Evolutionary conservation across 441 rosid species (phyloP), one percentile per base, ranked within the genome.

Genomic region (Brassica balearica): DNA sequence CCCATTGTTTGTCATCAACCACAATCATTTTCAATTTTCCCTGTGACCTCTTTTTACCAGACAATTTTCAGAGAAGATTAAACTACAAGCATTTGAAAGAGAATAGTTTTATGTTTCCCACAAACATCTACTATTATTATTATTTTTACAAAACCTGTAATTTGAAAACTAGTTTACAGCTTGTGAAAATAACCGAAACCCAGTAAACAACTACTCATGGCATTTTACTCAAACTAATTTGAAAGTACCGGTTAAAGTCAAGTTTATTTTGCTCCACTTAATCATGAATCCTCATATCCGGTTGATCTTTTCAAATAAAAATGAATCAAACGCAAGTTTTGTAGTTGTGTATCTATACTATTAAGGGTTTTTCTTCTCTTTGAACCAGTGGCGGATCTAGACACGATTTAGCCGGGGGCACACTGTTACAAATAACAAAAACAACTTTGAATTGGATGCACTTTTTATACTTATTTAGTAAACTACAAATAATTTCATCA

Each of bases 11-110:
- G 68, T 65, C 73, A 77, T 71, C 68, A 68, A 78, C 74, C 89
- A 81, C 77, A 41, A 82, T 88, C 53, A 84, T 86, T 58, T n/a
- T 72, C 63, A 23, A 14, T 69, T 78, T 80, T 25, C 67, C 77
- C 81, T 82, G 43, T 79, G 82, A 77, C 82, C 75, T 80, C 87
- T 41, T 53, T 65, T 59, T 29, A 59, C 65, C 56, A 48, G 63
- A 78, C 77, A 72, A n/a, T 72, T 43, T 71, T 27, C 70, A 76
- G 71, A 65, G 17, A 65, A 65, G 76, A 65, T 77, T 77, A 58
- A 43, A n/a, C 56, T 43, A 3, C 11, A 58, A 77, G 73, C 77
- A 65, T 65, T 60, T 25, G 17, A 22, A 60, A 60, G 12, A 11
- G 25, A 17, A 1, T 56, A 58, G n/a, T 74, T 8, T 59, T 38